Conservation (phyloP, 2,329 filamentous ascomycete genomes). For the Fusarium nisikadoi region DNA sequence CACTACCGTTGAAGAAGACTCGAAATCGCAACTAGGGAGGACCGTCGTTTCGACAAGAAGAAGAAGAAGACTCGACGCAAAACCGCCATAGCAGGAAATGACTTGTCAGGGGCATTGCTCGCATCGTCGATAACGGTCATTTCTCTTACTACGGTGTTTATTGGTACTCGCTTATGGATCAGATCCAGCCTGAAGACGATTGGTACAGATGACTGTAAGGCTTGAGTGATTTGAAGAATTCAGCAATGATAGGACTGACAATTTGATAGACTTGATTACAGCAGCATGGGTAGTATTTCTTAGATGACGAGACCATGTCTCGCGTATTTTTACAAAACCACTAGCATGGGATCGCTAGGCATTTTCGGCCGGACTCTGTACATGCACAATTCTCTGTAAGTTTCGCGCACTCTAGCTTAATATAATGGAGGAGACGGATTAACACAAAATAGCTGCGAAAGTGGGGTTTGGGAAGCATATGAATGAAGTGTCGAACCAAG, state of each 20-base stretch:
- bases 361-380: constrained; percentile 16
- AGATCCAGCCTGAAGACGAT: constrained; percentile 22
- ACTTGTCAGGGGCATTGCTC: constrained; percentile 22
- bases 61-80: background rate
- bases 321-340: background rate
- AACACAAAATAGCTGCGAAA: constrained; percentile 5
- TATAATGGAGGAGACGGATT: background rate
- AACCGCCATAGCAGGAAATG: constrained; percentile 12
- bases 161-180: constrained; percentile 24
- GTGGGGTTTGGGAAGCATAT: constrained; percentile 21
- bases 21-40: too few species aligned
- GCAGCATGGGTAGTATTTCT: constrained; percentile 18
- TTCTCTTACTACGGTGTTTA: constrained; percentile 22
- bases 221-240: background rate
- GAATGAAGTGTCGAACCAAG: background rate
- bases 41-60: background rate
- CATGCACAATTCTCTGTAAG: constrained; percentile 16
- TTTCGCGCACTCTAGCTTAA: background rate
- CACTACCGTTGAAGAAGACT: background rate
- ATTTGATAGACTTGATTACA: constrained; percentile 18
- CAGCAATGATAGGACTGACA: background rate
- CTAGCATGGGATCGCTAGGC: constrained; percentile 7
- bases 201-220: constrained; percentile 28
- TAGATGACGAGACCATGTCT: background rate
- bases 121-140: constrained; percentile 22